phyloP scores from a whole-genome alignment of 805 yeast genomes.

The Jamesozyma gamospora region DNA sequence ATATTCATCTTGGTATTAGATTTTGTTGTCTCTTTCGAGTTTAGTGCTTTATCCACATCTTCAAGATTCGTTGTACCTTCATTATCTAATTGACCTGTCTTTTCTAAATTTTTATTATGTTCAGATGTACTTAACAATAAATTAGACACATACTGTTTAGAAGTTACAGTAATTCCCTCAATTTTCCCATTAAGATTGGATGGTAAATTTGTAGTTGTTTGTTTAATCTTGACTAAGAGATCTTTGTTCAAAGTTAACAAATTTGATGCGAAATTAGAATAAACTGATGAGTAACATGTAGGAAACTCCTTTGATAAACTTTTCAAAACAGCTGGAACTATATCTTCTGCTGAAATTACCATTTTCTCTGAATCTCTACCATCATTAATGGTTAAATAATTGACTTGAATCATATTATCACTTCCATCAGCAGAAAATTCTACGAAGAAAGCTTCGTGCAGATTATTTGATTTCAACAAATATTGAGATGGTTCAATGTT shows the following conservation, averaged over 20 bases:
- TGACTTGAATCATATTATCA: conserved; percentile 10
- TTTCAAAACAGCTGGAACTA: conserved; percentile 5
- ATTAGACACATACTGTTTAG: background rate
- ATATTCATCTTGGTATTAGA: too few relatives aligned
- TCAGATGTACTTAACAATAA: background rate
- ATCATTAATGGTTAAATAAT: conserved; percentile 9
- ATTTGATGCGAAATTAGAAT: conserved; percentile 14
- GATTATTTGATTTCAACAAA: conserved; percentile 29
- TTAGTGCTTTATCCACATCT: too few relatives aligned
- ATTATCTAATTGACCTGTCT: too few relatives aligned
- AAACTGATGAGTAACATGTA: conserved; percentile 17
- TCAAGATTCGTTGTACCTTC: too few relatives aligned
- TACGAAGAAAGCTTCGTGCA: conserved; percentile 43
- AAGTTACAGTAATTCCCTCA: background rate
- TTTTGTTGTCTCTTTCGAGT: too few relatives aligned
- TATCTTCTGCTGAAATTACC: conserved; percentile 9
- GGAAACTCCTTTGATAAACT: conserved; percentile 11
- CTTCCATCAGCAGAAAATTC: conserved; percentile 29
- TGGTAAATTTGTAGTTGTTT: background rate
- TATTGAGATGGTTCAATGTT: conserved; percentile 40
- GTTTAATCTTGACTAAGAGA: conserved; percentile 9
- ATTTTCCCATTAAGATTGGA: background rate
- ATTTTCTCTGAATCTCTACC: conserved; percentile 1
- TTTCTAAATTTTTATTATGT: background rate
- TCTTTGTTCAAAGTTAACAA: conserved; percentile 16